These are phyloP conservation scores for Pseudogymnoascus sp. DNA, from an alignment of 2,329 filamentous ascomycete species.

Conservation along the genomic window DNA sequence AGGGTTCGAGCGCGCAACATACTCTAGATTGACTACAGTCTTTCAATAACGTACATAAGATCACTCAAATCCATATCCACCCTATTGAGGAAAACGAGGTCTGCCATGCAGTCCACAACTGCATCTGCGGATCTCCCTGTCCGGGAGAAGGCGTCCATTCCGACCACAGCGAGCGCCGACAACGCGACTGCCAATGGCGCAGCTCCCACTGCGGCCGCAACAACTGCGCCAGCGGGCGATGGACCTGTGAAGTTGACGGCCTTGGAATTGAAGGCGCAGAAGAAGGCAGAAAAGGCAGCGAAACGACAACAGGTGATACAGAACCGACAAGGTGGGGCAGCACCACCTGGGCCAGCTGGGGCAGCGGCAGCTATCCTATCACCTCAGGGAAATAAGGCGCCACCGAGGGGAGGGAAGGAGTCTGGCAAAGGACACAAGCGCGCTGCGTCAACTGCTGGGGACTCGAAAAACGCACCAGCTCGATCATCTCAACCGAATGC, in stretches of 20 bases:
- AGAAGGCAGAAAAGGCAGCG: slow-evolving; percentile 86
- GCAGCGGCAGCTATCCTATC: slow-evolving; percentile 11
- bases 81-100: not conserved
- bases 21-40: not conserved
- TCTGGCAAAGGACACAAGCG: slow-evolving; percentile 29
- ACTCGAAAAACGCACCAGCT: slow-evolving; percentile 19
- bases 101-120: slow-evolving; percentile 5
- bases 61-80: not conserved
- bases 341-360: slow-evolving; percentile 20
- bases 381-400: slow-evolving; percentile 25
- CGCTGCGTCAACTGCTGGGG: slow-evolving; percentile 23
- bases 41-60: not conserved
- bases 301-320: slow-evolving; percentile 65
- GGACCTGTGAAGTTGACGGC: slow-evolving; percentile 51
- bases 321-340: slow-evolving; percentile 34
- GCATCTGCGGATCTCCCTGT: slow-evolving; percentile 1
- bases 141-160: not conserved
- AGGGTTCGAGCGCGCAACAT: not conserved
- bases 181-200: slow-evolving; percentile 1
- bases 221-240: slow-evolving; percentile 11
- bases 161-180: not conserved
- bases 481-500: slow-evolving; percentile 20
- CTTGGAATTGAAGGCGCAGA: slow-evolving; percentile 78
- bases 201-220: not conserved
- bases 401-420: slow-evolving; percentile 28